These are phyloP conservation scores for Leptographium lundbergii DNA, from an alignment of 2,329 filamentous ascomycete species.

Conservation along the genomic window DNA sequence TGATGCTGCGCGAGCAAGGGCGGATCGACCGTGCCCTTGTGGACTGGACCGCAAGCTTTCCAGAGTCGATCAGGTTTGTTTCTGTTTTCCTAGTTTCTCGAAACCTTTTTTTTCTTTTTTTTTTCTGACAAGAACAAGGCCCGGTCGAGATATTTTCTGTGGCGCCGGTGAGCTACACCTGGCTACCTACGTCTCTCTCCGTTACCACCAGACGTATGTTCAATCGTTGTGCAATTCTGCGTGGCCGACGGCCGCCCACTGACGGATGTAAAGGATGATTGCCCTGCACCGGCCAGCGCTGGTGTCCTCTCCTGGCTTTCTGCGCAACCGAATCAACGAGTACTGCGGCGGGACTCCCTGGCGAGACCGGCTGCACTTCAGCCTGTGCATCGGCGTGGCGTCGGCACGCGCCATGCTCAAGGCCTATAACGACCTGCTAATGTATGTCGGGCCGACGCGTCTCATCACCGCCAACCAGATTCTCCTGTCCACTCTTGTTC, in stretches of 20 bases:
- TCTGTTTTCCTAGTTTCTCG: neutral
- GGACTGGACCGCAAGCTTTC: conserved; percentile 6
- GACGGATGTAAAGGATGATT: neutral
- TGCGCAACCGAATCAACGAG: conserved; percentile 5
- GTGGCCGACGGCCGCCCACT: neutral
- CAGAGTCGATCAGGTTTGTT: neutral
- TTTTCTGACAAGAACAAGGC: neutral
- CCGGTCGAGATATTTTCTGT: conserved; percentile 5
- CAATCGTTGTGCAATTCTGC: too few species aligned
- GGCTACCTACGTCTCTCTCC: conserved; percentile 4
- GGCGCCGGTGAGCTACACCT: conserved; percentile 1
- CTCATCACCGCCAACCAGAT: conserved; percentile 5
- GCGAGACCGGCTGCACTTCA: conserved; percentile 5
- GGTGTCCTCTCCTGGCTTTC: conserved; percentile 2
- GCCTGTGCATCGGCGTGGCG: conserved; percentile 7
- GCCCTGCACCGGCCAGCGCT: conserved; percentile 5
- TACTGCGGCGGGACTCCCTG: conserved; percentile 5
- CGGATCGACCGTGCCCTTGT: conserved; percentile 5
- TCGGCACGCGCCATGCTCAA: conserved; percentile 3
- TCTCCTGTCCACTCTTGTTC: conserved; percentile 3
- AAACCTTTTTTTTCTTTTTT: neutral
- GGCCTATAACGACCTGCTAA: conserved; percentile 2
- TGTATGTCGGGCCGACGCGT: conserved; percentile 2
- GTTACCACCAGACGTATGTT: conserved; percentile 5
- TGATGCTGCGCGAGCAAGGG: conserved; percentile 5